Evolutionary conservation across 2,329 filamentous ascomycete genomes (phyloP).

Genomic region (Colletotrichum chlorophyti): DNA sequence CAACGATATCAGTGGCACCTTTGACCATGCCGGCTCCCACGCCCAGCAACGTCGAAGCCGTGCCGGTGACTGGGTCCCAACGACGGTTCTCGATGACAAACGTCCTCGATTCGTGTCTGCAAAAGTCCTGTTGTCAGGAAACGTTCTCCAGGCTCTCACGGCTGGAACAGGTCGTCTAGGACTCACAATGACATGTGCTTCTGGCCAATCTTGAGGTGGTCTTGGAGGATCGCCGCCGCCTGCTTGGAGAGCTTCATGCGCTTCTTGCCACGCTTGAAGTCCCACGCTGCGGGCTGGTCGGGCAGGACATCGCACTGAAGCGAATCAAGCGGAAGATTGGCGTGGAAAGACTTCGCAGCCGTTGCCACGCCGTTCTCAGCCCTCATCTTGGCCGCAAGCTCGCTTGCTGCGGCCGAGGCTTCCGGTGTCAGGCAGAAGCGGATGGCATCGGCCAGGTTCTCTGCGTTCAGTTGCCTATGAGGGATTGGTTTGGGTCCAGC

Average conservation of each 20-base stretch:
- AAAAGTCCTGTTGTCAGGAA: not conserved
- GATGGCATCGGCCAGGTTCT: conserved; percentile 45
- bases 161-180: no score
- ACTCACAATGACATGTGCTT: conserved; percentile 17
- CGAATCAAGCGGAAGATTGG: conserved; percentile 40
- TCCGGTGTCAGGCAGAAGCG: conserved; percentile 40
- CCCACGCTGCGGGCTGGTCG: conserved; percentile 60
- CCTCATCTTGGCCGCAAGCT: conserved; percentile 42
- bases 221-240: conserved; percentile 59
- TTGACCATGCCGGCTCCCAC: conserved; percentile 22
- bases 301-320: conserved; percentile 44
- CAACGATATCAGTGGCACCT: conserved; percentile 27
- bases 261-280: conserved; percentile 46
- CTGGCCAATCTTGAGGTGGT: conserved; percentile 52
- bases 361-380: conserved; percentile 44
- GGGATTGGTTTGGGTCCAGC: conserved; percentile 48
- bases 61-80: conserved; percentile 41
- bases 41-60: conserved; percentile 28
- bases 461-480: conserved; percentile 40
- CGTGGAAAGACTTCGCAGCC: conserved; percentile 48
- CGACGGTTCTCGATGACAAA: conserved; percentile 40
- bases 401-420: conserved; percentile 37
- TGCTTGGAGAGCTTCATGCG: conserved; percentile 54
- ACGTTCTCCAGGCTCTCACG: fast-evolving
- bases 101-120: conserved; percentile 48